Evolutionary conservation across 1,284 basidiomycete species (phyloP).

Genomic region (Pholiota adiposa): DNA sequence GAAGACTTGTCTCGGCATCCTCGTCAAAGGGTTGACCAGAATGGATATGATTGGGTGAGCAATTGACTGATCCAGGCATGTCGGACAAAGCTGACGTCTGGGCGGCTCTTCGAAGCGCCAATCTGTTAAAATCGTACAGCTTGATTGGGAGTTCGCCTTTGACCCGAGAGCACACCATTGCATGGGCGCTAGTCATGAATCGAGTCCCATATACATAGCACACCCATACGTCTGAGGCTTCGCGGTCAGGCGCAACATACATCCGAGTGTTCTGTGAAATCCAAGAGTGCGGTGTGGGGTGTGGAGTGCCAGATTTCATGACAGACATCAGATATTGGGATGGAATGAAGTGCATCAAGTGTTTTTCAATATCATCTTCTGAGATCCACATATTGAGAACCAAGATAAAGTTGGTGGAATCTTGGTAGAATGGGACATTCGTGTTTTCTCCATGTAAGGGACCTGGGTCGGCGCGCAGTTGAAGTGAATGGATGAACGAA

Average conservation of each 20-base stretch:
- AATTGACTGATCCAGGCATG: conserved; percentile 8
- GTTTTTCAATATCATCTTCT: conserved; percentile 26
- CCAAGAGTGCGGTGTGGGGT: conserved; percentile 39
- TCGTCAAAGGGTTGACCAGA: conserved; percentile 9
- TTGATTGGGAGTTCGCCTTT: conserved; percentile 28
- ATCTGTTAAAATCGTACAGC: conserved; percentile 58
- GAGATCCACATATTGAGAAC: conserved; percentile 49
- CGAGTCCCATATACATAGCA: conserved; percentile 62
- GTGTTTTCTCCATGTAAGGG: conserved; percentile 45
- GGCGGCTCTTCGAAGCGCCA: conserved; percentile 37
- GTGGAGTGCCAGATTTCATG: conserved; percentile 6
- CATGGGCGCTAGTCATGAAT: conserved; percentile 33
- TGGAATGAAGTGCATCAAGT: conserved; percentile 52
- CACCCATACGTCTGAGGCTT: conserved; percentile 51
- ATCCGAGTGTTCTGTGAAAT: conserved; percentile 50
- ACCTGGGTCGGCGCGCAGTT: conserved; percentile 61
- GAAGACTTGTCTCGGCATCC: conserved; percentile 41
- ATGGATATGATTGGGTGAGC: conserved; percentile 6
- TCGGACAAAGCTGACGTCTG: conserved; percentile 4
- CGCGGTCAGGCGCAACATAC: conserved; percentile 31
- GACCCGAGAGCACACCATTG: conserved; percentile 17
- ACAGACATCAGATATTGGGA: conserved; percentile 47
- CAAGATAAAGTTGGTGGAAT: conserved; percentile 48
- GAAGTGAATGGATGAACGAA: conserved; percentile 35
- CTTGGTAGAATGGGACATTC: conserved; percentile 52